phyloP scores from a whole-genome alignment of 768 basidiomycete species.

The Dentipellis sp. region DNA sequence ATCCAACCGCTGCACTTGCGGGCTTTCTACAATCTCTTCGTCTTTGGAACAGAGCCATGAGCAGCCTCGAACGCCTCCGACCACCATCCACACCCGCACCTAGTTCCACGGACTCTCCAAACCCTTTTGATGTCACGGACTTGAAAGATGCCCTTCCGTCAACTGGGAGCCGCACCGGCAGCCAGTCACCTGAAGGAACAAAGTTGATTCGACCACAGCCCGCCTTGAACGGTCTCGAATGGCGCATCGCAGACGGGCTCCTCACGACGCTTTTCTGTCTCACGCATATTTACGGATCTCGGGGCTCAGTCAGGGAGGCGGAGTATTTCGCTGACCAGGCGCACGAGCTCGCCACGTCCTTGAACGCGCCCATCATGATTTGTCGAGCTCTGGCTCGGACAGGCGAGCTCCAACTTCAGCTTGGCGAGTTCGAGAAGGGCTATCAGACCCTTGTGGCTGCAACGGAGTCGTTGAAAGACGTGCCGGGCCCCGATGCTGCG shows the following conservation, averaged over 20 bases:
- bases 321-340: slow-evolving; percentile 80
- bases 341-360: slow-evolving; percentile 55
- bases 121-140: slow-evolving; percentile 50
- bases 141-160: slow-evolving; percentile 33
- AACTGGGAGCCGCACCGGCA: slow-evolving; percentile 16
- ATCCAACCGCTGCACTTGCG: slow-evolving; percentile 45
- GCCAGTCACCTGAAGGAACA: slow-evolving; percentile 8
- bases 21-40: slow-evolving; percentile 63
- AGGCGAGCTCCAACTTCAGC: slow-evolving; percentile 61
- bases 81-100: slow-evolving; percentile 22
- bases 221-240: slow-evolving; percentile 52
- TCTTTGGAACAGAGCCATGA: slow-evolving; percentile 73
- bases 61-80: slow-evolving; percentile 53
- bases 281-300: slow-evolving; percentile 49
- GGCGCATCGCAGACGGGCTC: slow-evolving; percentile 69
- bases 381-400: slow-evolving; percentile 58
- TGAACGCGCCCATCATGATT: slow-evolving; percentile 56
- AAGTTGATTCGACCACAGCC: slow-evolving; percentile 17
- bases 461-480: slow-evolving; percentile 33
- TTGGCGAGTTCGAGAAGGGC: slow-evolving; percentile 51
- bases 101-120: slow-evolving; percentile 28
- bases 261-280: slow-evolving; percentile 58
- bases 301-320: slow-evolving; percentile 80
- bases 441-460: slow-evolving; percentile 43
- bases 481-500: slow-evolving; percentile 47